phyloP scores from a whole-genome alignment of 139 green algal species.

The Chlamydomonas applanata region DNA sequence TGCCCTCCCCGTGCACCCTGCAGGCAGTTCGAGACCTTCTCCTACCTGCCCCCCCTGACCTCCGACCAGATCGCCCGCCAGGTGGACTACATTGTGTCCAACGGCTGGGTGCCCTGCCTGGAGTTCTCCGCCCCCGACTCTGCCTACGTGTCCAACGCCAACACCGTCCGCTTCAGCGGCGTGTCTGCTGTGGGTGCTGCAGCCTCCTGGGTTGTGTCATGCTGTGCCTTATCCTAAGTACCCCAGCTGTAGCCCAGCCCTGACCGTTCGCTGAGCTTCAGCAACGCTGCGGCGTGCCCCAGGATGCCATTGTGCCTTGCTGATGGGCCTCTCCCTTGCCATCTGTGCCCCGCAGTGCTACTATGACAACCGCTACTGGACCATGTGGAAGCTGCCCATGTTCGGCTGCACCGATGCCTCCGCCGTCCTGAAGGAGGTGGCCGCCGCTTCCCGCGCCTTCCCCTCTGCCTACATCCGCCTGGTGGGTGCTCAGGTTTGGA shows the following conservation, averaged over 20 bases:
- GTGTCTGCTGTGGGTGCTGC: slow-evolving; percentile 48
- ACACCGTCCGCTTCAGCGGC: slow-evolving; percentile 63
- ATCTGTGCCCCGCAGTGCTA: slow-evolving; percentile 53
- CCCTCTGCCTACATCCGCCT: slow-evolving; percentile 92
- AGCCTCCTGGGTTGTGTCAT: not conserved
- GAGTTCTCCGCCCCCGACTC: slow-evolving; percentile 87
- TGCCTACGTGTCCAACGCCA: slow-evolving; percentile 69
- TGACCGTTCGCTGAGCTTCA: too few relatives aligned
- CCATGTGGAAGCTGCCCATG: slow-evolving; percentile 99
- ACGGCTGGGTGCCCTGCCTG: slow-evolving; percentile 89
- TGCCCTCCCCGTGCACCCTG: not conserved
- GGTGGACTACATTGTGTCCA: slow-evolving; percentile 93
- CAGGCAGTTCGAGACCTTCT: slow-evolving; percentile 98
- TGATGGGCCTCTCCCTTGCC: too few relatives aligned
- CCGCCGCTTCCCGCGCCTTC: slow-evolving; percentile 81
- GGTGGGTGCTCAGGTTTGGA: slow-evolving; percentile 15
- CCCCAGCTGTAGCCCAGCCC: too few relatives aligned
- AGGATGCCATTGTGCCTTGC: too few relatives aligned
- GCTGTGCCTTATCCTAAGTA: not conserved
- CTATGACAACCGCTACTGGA: slow-evolving; percentile 97
- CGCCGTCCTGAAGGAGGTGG: slow-evolving; percentile 91
- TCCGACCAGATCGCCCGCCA: slow-evolving; percentile 88
- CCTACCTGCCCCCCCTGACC: slow-evolving; percentile 94
- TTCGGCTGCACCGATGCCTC: slow-evolving; percentile 95
- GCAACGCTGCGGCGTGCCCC: too few relatives aligned